phyloP scores from a whole-genome alignment of 129 eudicot genomes.

The Escallonia rubra region DNA sequence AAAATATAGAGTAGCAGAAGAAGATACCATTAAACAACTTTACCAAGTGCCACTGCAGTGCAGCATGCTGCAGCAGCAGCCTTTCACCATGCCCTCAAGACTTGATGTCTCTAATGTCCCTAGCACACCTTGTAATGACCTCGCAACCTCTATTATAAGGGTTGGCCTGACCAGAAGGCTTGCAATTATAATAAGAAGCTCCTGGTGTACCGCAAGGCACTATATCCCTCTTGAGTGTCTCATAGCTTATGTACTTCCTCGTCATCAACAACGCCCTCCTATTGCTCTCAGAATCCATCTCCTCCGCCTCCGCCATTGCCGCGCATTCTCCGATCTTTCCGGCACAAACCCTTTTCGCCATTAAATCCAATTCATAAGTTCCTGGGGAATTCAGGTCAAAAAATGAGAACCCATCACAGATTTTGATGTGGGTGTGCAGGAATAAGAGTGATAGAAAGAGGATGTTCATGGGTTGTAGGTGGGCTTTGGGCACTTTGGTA shows the following conservation, averaged over 20 bases:
- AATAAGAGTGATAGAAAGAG: slow-evolving; percentile 27
- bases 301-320: slow-evolving; percentile 24
- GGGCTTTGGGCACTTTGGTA: slow-evolving; percentile 6
- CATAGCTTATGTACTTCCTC: slow-evolving; percentile 66
- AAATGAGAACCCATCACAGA: slow-evolving; percentile 34
- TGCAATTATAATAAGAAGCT: slow-evolving; percentile 78
- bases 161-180: slow-evolving; percentile 45
- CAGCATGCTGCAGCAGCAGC: no score
- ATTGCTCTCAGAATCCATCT: slow-evolving; percentile 56
- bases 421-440: slow-evolving; percentile 38
- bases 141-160: slow-evolving; percentile 75
- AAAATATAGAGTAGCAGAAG: no score
- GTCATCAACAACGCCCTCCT: slow-evolving; percentile 54
- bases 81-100: slow-evolving; percentile 15
- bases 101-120: slow-evolving; percentile 30
- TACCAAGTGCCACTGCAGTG: no score
- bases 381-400: slow-evolving; percentile 28
- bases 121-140: slow-evolving; percentile 67
- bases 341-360: slow-evolving; percentile 34
- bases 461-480: not conserved
- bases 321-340: slow-evolving; percentile 23
- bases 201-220: slow-evolving; percentile 85
- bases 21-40: no score
- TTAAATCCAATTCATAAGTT: slow-evolving; percentile 24
- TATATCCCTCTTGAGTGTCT: slow-evolving; percentile 63